Evolutionary conservation across 768 basidiomycete species (phyloP).

Genomic region (Suillus alpinus): DNA sequence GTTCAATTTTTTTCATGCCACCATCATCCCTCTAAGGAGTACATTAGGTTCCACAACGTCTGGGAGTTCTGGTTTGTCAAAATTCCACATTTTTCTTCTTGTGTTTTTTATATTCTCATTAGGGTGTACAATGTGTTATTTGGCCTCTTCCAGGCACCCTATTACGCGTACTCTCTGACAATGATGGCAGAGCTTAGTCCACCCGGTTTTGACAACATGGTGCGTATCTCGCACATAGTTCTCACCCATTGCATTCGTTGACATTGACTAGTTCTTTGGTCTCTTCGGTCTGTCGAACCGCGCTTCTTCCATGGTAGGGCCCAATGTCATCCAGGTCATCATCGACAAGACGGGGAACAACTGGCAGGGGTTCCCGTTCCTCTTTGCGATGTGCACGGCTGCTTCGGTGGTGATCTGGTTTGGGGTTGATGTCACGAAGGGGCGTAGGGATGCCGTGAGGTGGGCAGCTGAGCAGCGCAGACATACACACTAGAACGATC

Average conservation of each 20-base stretch:
- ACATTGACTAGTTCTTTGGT: constrained; percentile 65
- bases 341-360: constrained; percentile 70
- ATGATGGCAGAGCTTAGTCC: constrained; percentile 90
- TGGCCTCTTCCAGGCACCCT: constrained; percentile 82
- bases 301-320: constrained; percentile 63
- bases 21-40: constrained; percentile 1
- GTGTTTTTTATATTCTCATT: constrained; percentile 2
- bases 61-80: constrained; percentile 81
- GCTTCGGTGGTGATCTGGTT: constrained; percentile 82
- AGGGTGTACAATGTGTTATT: constrained; percentile 81
- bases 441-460: constrained; percentile 54
- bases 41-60: constrained; percentile 62
- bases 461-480: constrained; percentile 44
- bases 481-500: not conserved
- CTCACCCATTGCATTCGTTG: not conserved
- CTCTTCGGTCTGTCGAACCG: constrained; percentile 83
- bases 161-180: constrained; percentile 81
- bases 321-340: constrained; percentile 82
- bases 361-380: constrained; percentile 84
- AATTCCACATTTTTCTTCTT: not conserved
- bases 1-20: not conserved
- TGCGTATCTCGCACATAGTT: constrained; percentile 13
- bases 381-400: constrained; percentile 65
- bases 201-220: constrained; percentile 85
- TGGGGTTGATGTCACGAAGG: constrained; percentile 60